A percentile compares a stretch with the other conserved stretches of the same genome.
phyloP scores from a whole-genome alignment of 306 rosid genomes.

The Begonia masoniana region DNA sequence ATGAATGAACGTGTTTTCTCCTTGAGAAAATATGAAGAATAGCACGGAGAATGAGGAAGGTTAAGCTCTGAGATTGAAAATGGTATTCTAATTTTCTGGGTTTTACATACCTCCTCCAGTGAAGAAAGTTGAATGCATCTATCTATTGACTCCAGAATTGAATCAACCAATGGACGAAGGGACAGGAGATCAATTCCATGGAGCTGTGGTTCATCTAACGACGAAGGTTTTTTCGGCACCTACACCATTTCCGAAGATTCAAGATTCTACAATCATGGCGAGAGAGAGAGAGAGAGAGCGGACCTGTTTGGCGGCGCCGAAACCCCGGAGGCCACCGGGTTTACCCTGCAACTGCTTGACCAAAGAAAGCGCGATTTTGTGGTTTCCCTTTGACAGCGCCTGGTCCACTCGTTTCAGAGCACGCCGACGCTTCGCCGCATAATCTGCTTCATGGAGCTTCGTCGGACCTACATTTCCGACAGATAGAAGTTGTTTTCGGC shows the following conservation, averaged over 20 bases:
- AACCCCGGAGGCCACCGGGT: constrained; percentile 55
- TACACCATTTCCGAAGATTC: constrained; percentile 10
- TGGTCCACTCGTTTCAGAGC: constrained; percentile 50
- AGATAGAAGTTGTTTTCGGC: no score
- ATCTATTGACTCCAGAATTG: constrained; percentile 79
- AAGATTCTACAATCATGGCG: neutral
- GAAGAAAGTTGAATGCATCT: constrained; percentile 59
- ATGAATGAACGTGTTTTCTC: no score
- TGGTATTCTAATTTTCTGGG: no score
- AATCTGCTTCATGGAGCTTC: neutral
- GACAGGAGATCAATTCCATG: constrained; percentile 53
- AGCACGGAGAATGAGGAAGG: no score
- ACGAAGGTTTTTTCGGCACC: constrained; percentile 70
- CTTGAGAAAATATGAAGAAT: no score
- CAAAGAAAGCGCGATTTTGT: constrained; percentile 52
- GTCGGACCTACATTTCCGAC: neutral
- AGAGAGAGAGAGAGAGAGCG: neutral
- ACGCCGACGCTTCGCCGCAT: constrained; percentile 18
- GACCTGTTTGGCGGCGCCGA: constrained; percentile 88
- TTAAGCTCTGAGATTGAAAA: no score
- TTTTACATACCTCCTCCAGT: constrained; percentile 30
- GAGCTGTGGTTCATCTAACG: constrained; percentile 70
- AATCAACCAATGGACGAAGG: constrained; percentile 62
- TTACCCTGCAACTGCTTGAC: constrained; percentile 68
- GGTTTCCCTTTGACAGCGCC: constrained; percentile 50